Base-by-base conservation (phyloP, 2,329 filamentous ascomycete species). In the Diaporthe humulicola region DNA sequence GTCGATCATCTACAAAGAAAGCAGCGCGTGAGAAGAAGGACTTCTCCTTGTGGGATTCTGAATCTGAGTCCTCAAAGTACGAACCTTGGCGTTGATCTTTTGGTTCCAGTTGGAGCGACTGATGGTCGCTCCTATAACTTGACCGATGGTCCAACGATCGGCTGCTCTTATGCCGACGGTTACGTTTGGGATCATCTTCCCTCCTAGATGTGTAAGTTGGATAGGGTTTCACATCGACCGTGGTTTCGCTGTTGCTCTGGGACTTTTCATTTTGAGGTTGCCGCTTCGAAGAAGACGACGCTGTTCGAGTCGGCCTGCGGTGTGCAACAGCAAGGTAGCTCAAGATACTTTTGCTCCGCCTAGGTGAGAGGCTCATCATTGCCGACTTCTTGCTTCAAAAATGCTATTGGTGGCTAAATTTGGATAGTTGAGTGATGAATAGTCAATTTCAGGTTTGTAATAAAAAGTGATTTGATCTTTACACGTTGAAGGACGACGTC, bases 31-130 rank as follows among this genome's bases (percentile, higher is more conserved):
- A 67, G 61, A 67, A 38, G 30, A 67, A 52, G 0, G 61, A 67
- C 19, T 19, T 25, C 30, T 67, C 61, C 45, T 25, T 38, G 7
- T 38, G 19, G 22, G 28, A 36, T 1, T 52, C 45, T 2, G 42
- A 38, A 22, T 67, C 61, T 12, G 40, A 48, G 28, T 66, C 61
- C 12, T 67, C 61, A 38, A 67, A 38, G 33, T 38, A 67, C 45
- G 61, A 67, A 52, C 42, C 61, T 52, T 28, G 30, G 22, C 45
- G 61, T 25, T 38, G 6, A 38, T 52, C 7, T n/a, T 67, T 25
- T 52, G 61, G 2, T 22, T 28, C 61, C 9, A 30, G 12, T 22
- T 38, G 45, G 14, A 28, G n/a, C 4, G 61, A 38, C 8, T 19
- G 30, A 4, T 10, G 33, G 6, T 67, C 45, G 19, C 30, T n/a